Conservation (phyloP, 257 asterid species). For the Solanum medicagineum region DNA sequence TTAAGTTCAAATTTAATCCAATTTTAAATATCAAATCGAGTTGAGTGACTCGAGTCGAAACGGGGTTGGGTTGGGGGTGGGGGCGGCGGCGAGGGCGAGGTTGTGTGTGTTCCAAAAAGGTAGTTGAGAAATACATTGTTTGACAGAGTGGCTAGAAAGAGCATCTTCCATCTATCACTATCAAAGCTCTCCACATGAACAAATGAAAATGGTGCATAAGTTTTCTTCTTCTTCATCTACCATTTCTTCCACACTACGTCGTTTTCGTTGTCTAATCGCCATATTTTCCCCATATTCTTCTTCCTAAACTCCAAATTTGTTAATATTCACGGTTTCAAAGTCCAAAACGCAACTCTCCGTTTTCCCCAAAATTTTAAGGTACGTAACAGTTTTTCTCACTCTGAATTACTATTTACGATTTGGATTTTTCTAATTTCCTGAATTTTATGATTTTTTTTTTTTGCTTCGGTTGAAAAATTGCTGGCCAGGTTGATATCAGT, state of each 20-base stretch:
- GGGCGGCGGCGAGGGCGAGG: too few species aligned
- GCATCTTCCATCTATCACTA: neutral
- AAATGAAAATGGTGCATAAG: neutral
- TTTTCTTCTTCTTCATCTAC: neutral
- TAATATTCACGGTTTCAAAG: neutral
- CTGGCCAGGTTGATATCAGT: too few species aligned
- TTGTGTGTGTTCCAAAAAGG: neutral
- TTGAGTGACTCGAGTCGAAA: too few species aligned
- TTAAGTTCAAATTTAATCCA: neutral
- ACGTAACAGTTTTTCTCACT: neutral
- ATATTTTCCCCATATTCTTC: neutral
- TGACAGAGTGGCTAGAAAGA: neutral
- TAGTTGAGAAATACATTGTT: neutral
- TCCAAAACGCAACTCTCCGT: neutral
- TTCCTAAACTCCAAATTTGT: neutral
- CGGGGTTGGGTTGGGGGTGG: too few species aligned
- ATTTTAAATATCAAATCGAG: neutral
- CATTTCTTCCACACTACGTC: neutral
- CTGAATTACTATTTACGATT: neutral
- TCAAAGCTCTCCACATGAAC: neutral
- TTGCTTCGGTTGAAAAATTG: too few species aligned
- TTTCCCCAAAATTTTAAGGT: neutral
- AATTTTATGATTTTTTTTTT: neutral
- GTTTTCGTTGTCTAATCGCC: neutral
- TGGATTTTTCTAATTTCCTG: neutral